Base-by-base conservation (phyloP, 257 asterid species). In the Primulina huaijiensis region DNA sequence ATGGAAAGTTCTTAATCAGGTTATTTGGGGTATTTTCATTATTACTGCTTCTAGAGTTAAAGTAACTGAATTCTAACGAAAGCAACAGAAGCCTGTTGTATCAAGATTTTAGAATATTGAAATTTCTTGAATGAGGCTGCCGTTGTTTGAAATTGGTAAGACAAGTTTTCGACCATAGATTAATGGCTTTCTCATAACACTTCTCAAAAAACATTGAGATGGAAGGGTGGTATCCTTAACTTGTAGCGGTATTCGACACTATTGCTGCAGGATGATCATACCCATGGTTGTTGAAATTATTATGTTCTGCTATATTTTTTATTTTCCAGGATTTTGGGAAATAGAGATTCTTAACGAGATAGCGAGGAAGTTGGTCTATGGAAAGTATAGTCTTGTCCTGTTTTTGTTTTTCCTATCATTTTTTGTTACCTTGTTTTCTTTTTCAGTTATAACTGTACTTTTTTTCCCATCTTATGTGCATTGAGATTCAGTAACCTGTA, bases 1-100 rank as follows among this genome's bases (percentile, higher is more conserved):
- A 11, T 94, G 92, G 95, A 91, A 79, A 79, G 97, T 91, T 79
- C 95, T 94, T 43, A 90, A 89, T 73, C 99, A 94, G 97, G 97
- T 94, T 59, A 80, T 76, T 72, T 3, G 57, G 46, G 8, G 25
- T 20, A 69, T 72, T 71, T 58, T 34, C 12, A 17, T 60, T 40
- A 68, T 31, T 64, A 30, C 46, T 62, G n/a, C 30, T 60, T 52
- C 55, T 55, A 9, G 30, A 31, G 3, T 40, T 67, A 3, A 60
- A 19, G 19, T 67, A 27, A 40, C 2, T 69, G 19, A 33, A 31
- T 17, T 9, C 14, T 21, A 21, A 30, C 10, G 60, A 33, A 31
- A 6, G 43, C 65, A 11, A 40, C 59, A 68, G 16, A 25, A 33
- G 20, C 43, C 61, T 38, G 1, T 11, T 11, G n/a, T 33, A 62